Percentiles rank a stretch among this genome's conserved stretches.
Conservation (phyloP, 805 yeast genomes). For the Yarrowia yakushimensis region DNA sequence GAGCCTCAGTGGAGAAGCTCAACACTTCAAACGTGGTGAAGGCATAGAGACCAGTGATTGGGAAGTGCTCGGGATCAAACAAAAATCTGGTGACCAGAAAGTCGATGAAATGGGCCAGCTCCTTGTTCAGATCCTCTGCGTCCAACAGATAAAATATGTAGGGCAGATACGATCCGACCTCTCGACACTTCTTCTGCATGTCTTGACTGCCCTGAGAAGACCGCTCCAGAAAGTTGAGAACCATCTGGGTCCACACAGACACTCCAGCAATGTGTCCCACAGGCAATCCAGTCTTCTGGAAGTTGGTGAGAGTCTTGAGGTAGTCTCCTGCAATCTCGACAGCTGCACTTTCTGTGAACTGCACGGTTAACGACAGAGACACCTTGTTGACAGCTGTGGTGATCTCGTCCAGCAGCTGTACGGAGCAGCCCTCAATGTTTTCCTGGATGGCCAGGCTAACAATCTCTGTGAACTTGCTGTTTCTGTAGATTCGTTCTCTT, state of each 20-base stretch:
- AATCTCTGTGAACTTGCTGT: slow-evolving; percentile 8
- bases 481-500: slow-evolving; percentile 13
- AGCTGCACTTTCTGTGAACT: background rate
- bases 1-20: background rate
- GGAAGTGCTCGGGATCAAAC: slow-evolving; percentile 16
- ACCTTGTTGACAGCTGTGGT: slow-evolving; percentile 6
- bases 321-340: background rate
- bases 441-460: background rate
- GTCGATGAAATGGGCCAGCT: background rate
- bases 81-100: slow-evolving; percentile 2
- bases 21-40: slow-evolving; percentile 3
- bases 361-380: background rate
- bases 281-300: background rate
- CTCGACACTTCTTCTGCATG: slow-evolving; percentile 22
- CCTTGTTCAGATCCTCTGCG: background rate
- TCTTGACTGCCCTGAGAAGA: slow-evolving; percentile 1
- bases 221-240: background rate
- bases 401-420: slow-evolving; percentile 4
- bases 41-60: slow-evolving; percentile 15
- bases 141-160: slow-evolving; percentile 2
- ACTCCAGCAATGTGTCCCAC: background rate
- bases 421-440: background rate
- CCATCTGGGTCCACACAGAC: slow-evolving; percentile 3
- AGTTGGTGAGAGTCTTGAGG: background rate
- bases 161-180: slow-evolving; percentile 6